Evolutionary conservation across 2,329 filamentous ascomycete genomes (phyloP).

Genomic region (Trichoderma gracile): DNA sequence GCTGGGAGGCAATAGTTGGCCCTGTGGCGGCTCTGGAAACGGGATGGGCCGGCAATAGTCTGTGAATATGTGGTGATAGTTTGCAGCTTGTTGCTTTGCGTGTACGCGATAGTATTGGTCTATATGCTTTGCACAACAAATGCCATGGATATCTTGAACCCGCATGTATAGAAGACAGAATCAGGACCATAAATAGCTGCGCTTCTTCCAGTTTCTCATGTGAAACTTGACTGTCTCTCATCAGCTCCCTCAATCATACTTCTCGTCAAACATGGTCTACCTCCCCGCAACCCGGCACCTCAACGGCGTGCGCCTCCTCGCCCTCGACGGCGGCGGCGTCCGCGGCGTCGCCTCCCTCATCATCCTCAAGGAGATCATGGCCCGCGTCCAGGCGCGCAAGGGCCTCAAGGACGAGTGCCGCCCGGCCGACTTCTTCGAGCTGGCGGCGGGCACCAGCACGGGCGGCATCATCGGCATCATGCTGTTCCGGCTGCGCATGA

Average conservation of each 20-base stretch:
- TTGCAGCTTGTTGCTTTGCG: not conserved
- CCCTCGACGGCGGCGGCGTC: constrained; percentile 19
- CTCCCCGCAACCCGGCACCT: constrained; percentile 15
- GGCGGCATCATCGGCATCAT: constrained; percentile 21
- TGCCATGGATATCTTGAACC: no score
- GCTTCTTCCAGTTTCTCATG: not conserved
- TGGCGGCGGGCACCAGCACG: constrained; percentile 11
- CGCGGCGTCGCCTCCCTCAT: constrained; percentile 13
- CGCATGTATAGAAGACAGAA: not conserved
- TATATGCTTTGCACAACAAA: not conserved
- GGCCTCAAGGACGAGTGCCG: constrained; percentile 12
- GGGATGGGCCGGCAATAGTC: constrained; percentile 17
- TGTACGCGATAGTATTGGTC: not conserved
- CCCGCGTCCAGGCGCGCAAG: constrained; percentile 8
- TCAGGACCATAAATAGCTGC: not conserved
- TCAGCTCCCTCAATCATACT: not conserved
- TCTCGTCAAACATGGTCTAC: constrained; percentile 14
- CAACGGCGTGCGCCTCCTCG: constrained; percentile 20
- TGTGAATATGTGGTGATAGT: not conserved
- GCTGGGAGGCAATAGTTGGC: constrained; percentile 6
- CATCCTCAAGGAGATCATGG: constrained; percentile 20
- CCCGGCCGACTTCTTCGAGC: constrained; percentile 17
- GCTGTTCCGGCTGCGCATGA: constrained; percentile 23
- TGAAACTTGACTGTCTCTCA: not conserved
- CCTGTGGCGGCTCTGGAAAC: constrained; percentile 12